These are phyloP conservation scores for Austropuccinia psidii DNA, from an alignment of 1,284 basidiomycete genomes.

Conservation along the genomic window DNA sequence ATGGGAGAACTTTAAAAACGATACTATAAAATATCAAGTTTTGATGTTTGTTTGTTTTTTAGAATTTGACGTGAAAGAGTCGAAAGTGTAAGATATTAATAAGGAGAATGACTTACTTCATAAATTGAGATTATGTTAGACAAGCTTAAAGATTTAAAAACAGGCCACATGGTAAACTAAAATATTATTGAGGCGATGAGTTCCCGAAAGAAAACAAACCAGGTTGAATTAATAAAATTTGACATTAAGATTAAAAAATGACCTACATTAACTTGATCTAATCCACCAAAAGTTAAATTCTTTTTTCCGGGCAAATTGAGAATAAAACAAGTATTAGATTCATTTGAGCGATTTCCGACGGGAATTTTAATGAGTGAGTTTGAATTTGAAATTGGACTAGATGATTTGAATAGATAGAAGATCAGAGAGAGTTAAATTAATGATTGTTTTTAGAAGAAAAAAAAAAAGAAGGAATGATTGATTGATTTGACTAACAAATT, in stretches of 20 bases:
- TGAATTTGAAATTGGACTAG: slow-evolving; percentile 19
- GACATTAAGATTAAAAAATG: slow-evolving; percentile 34
- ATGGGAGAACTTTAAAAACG: neutral
- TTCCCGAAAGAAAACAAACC: slow-evolving; percentile 38
- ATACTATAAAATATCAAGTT: neutral
- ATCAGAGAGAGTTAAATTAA: neutral
- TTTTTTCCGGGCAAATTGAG: slow-evolving; percentile 26
- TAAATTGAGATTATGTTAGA: slow-evolving; percentile 89
- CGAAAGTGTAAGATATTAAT: neutral
- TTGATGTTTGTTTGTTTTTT: neutral
- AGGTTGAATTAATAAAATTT: slow-evolving; percentile 49
- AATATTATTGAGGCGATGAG: slow-evolving; percentile 39
- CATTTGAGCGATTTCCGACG: slow-evolving; percentile 14
- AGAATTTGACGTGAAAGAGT: neutral
- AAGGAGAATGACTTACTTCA: slow-evolving; percentile 52
- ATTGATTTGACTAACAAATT: slow-evolving; percentile 46
- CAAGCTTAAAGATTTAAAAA: slow-evolving; percentile 87
- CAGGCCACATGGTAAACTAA: slow-evolving; percentile 86
- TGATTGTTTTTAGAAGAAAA: slow-evolving; percentile 43
- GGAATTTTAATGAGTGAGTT: slow-evolving; percentile 3
- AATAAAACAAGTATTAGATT: slow-evolving; percentile 26
- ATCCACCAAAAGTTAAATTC: slow-evolving; percentile 5
- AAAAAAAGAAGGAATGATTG: too few species aligned
- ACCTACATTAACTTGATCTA: slow-evolving; percentile 35
- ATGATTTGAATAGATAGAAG: neutral